Evolutionary conservation across 108 stramenopile species (phyloP).

Genomic region (Nannochloropsis gaditana): DNA sequence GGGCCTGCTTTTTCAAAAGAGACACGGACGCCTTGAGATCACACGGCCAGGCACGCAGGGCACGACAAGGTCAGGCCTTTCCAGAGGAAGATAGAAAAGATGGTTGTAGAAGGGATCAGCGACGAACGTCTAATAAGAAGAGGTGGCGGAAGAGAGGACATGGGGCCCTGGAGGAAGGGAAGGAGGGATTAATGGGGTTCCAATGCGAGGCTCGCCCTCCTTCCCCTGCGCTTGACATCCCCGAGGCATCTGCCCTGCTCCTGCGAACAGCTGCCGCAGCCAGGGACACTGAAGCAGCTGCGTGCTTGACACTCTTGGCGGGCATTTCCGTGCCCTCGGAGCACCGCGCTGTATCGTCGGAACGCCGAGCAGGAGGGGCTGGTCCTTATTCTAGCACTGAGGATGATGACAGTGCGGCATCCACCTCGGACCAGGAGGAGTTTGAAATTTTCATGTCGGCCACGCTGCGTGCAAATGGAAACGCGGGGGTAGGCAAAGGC

Average conservation of each 20-base stretch:
- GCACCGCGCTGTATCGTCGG: neutral
- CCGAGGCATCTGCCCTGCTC: slow-evolving; percentile 1
- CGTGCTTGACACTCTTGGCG: neutral
- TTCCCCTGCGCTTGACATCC: neutral
- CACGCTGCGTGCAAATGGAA: neutral
- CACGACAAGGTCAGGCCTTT: too few relatives aligned
- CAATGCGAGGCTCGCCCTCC: neutral
- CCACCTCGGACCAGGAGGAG: neutral
- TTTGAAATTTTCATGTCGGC: neutral
- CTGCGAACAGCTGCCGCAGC: neutral
- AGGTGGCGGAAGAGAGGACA: neutral
- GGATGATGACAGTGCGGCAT: neutral
- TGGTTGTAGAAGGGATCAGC: too few relatives aligned
- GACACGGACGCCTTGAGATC: too few relatives aligned
- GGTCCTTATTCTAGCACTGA: neutral
- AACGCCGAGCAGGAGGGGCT: neutral
- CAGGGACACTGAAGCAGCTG: neutral
- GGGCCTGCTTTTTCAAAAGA: too few relatives aligned
- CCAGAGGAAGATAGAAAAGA: too few relatives aligned
- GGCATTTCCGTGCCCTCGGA: neutral
- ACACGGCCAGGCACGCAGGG: too few relatives aligned
- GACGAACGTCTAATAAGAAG: neutral
- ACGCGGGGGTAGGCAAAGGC: neutral
- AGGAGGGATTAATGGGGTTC: neutral
- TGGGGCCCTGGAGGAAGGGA: neutral